These are phyloP conservation scores for Aspergillus sp. DNA, from an alignment of 2,329 filamentous ascomycete genomes.

Conservation along the genomic window DNA sequence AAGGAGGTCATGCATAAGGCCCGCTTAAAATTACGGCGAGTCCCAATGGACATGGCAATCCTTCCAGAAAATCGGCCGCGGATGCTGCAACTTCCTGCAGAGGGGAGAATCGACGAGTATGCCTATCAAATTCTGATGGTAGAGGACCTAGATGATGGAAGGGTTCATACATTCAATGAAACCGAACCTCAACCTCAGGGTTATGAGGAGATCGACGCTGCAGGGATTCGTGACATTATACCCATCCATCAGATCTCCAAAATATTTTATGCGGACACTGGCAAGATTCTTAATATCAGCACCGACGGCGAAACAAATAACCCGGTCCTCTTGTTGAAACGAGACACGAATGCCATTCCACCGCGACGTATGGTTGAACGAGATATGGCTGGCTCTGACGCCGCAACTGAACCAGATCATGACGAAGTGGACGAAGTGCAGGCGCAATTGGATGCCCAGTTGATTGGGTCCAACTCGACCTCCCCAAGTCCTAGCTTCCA, in stretches of 20 bases:
- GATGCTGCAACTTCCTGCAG: conserved; percentile 32
- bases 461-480: conserved; percentile 21
- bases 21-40: conserved; percentile 73
- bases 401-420: conserved; percentile 26
- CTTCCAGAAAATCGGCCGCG: conserved; percentile 15
- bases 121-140: conserved; percentile 79
- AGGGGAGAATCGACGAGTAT: conserved; percentile 61
- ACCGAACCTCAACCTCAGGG: conserved; percentile 54
- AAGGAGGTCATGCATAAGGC: conserved; percentile 97
- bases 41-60: conserved; percentile 58
- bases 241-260: conserved; percentile 78
- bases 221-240: conserved; percentile 66
- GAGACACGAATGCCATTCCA: conserved; percentile 64
- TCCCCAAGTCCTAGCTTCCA: conserved; percentile 21
- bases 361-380: conserved; percentile 59
- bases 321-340: conserved; percentile 71
- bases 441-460: conserved; percentile 39
- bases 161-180: conserved; percentile 67
- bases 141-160: conserved; percentile 75
- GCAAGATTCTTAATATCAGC: conserved; percentile 82
- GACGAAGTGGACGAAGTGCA: conserved; percentile 43
- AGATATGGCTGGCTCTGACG: conserved; percentile 39
- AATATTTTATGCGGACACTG: conserved; percentile 90
- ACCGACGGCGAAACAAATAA: conserved; percentile 67
- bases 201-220: conserved; percentile 61